These are phyloP conservation scores for Kurtzmaniella quercitrusa DNA, from an alignment of 1,139 yeast genomes.

Conservation along the genomic window DNA sequence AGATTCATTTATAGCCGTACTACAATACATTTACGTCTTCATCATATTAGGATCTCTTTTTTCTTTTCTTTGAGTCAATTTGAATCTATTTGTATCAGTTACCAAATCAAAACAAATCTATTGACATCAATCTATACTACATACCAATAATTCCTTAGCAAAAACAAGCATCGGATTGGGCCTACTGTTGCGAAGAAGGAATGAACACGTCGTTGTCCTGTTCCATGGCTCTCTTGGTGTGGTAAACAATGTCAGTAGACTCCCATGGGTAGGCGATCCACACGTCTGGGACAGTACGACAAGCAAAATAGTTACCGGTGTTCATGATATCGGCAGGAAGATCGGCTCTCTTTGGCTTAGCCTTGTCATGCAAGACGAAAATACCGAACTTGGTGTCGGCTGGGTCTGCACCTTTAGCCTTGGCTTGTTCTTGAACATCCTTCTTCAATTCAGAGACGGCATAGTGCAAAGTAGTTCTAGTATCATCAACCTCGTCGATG, in stretches of 20 bases:
- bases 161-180: too few species aligned
- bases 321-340: conserved; percentile 62
- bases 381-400: conserved; percentile 74
- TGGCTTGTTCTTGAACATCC: conserved; percentile 64
- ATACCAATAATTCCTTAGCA: too few species aligned
- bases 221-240: conserved; percentile 72
- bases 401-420: conserved; percentile 44
- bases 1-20: too few species aligned
- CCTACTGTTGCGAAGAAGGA: conserved; percentile 19
- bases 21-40: too few species aligned
- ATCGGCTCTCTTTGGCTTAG: conserved; percentile 81
- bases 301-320: conserved; percentile 79
- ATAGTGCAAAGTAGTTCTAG: conserved; percentile 90
- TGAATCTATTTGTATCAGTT: too few species aligned
- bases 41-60: too few species aligned
- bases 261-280: conserved; percentile 99
- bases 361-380: conserved; percentile 91
- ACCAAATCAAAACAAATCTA: too few species aligned
- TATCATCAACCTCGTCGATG: conserved; percentile 94
- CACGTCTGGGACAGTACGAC: conserved; percentile 82
- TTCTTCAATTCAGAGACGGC: conserved; percentile 84
- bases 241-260: conserved; percentile 82
- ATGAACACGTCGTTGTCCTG: conserved; percentile 60
- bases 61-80: too few species aligned
- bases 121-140: too few species aligned